phyloP scores from a whole-genome alignment of 371 early-diverging fungal genomes.

The Saksenaea vasiformis region DNA sequence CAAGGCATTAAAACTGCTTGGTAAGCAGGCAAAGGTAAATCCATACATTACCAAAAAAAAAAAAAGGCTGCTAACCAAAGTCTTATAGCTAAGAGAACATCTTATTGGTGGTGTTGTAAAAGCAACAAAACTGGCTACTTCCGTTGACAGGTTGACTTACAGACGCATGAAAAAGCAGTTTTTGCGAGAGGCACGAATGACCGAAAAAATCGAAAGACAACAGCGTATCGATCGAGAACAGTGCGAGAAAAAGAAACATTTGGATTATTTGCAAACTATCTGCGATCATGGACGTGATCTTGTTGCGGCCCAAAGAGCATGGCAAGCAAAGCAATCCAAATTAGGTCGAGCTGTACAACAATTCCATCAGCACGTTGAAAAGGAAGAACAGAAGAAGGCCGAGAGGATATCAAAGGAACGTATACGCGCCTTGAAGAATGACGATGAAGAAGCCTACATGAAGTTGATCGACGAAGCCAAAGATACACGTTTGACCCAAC shows the following conservation, averaged over 20 bases:
- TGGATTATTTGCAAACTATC: constrained; percentile 75
- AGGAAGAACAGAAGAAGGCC: constrained; percentile 86
- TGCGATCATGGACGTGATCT: constrained; percentile 79
- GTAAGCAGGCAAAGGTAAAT: constrained; percentile 66
- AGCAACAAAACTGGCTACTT: constrained; percentile 78
- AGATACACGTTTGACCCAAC: constrained; percentile 91
- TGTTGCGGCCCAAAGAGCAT: constrained; percentile 58
- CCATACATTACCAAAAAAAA: no score
- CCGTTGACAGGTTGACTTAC: constrained; percentile 76
- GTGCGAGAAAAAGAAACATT: constrained; percentile 81
- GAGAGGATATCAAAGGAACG: constrained; percentile 89
- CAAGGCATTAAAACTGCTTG: constrained; percentile 70
- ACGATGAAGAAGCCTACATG: constrained; percentile 96
- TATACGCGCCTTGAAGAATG: constrained; percentile 88
- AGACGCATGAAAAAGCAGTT: constrained; percentile 89
- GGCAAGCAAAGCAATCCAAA: constrained; percentile 68
- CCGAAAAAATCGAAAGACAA: constrained; percentile 89
- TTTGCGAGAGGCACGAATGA: constrained; percentile 86
- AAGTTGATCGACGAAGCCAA: constrained; percentile 92
- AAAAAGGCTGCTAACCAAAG: no score
- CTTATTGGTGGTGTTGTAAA: constrained; percentile 67
- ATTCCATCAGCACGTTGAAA: constrained; percentile 80
- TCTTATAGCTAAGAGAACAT: constrained; percentile 80
- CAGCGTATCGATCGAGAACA: constrained; percentile 88
- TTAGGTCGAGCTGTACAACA: constrained; percentile 81